Evolutionary conservation across 2,329 filamentous ascomycete genomes (phyloP), one percentile per base, ranked within the genome.

Genomic region (Amauroascus niger): DNA sequence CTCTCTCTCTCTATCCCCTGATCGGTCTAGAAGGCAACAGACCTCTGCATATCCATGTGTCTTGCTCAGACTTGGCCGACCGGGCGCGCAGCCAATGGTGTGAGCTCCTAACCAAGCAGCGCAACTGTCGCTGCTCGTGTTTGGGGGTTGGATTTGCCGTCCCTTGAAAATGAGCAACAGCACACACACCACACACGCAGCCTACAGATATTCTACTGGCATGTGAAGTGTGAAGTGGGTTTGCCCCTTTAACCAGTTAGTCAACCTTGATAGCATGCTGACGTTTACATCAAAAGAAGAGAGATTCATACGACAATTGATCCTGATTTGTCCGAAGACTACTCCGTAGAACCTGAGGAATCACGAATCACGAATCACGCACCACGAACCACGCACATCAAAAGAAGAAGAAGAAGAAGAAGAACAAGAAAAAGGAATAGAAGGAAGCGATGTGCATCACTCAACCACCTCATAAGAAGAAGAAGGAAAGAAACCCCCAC

Each of bases 11-110:
- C 33, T 11, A 35, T 11, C 6, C 33, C 49, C 32, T 45, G 49
- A 39, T 11, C 20, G 41, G 46, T 52, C 49, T 52, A 52, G 49
- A 52, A 45, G 49, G 28, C 30, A 6, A 45, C 22, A 24, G 41
- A 46, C 40, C 39, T n/a, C n/a, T 26, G 49, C 49, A 46, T 46
- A 52, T 46, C 49, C 49, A 52, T 52, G 49, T 52, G 49, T 39
- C 30, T 35, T 37, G n/a, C 26, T 8, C 22, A 45, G 20, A 37
- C 49, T 46, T 52, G 49, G 49, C 49, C 49, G n/a, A 37, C 9
- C 8, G 22, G 9, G 33, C 40, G 33, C 16, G 37, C 40, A 20
- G 41, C 49, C 49, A 52, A 52, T 52, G 40, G 16, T n/a, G 9
- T 1, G 35, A n/a, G 2, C 18, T 43, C 37, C 48, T 50, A 41